Conservation (phyloP, 2,329 filamentous ascomycete species). For the Colletotrichum brevisporum region DNA sequence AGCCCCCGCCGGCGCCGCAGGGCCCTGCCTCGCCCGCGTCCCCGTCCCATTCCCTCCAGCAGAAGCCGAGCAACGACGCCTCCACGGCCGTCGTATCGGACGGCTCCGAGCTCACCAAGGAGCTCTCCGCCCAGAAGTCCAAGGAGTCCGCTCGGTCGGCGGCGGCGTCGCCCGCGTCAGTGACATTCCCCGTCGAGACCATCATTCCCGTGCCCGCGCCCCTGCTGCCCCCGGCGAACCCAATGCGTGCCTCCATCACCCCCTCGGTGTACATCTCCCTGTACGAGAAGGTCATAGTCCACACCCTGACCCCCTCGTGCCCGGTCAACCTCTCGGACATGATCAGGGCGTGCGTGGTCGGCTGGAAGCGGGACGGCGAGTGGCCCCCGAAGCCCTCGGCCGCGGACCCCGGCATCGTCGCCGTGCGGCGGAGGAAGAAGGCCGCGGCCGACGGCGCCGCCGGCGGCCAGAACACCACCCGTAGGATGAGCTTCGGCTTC, state of each 20-base stretch:
- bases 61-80: slow-evolving; percentile 47
- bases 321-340: slow-evolving; percentile 91
- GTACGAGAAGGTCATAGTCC: slow-evolving; percentile 89
- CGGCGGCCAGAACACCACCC: slow-evolving; percentile 46
- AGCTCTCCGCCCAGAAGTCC: slow-evolving; percentile 49
- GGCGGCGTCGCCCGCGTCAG: slow-evolving; percentile 34
- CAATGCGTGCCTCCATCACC: slow-evolving; percentile 83
- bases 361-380: slow-evolving; percentile 94
- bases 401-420: slow-evolving; percentile 58
- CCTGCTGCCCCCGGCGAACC: slow-evolving; percentile 79
- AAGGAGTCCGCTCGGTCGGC: slow-evolving; percentile 52
- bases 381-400: slow-evolving; percentile 81
- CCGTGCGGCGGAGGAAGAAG: slow-evolving; percentile 58
- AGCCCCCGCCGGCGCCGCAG: slow-evolving; percentile 52
- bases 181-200: slow-evolving; percentile 67
- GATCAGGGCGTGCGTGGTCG: slow-evolving; percentile 83
- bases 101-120: slow-evolving; percentile 57
- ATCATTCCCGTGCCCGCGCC: slow-evolving; percentile 81
- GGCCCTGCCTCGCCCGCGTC: slow-evolving; percentile 43
- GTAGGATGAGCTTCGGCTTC: slow-evolving; percentile 64
- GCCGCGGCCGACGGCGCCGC: slow-evolving; percentile 36
- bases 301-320: slow-evolving; percentile 84
- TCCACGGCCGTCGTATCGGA: slow-evolving; percentile 56
- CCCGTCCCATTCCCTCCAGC: slow-evolving; percentile 39
- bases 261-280: slow-evolving; percentile 83